Base-by-base conservation (phyloP, 148 eudicot species). In the Agrostemma githago region DNA sequence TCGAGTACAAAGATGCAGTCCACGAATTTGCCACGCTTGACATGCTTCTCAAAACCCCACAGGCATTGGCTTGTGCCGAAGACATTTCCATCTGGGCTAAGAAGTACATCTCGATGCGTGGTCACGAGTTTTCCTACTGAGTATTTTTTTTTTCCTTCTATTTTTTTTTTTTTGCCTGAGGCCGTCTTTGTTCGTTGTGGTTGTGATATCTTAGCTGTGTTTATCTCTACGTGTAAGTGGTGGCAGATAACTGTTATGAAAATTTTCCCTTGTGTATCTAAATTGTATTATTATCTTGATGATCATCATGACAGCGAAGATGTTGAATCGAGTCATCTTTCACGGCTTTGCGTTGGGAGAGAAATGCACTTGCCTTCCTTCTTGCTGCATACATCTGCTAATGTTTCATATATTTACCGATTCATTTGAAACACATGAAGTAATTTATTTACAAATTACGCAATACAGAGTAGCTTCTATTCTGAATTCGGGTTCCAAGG, bases 11-110 rank as follows among this genome's bases (percentile, higher is more conserved):
- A 77, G 98, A 94, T 51, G 95, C 97, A 0, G 98, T 94, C 72
- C 97, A 94, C 77, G 98, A 89, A 80, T 94, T 94, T 79, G 98
- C 98, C 3, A 94, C 97, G 21, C 96, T 94, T 43, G 97, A 91
- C 51, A 86, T 91, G 96, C 96, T 94, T 54, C 82, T 94, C n/a
- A 91, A 86, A 86, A 91, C 93, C 16, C 93, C 98, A 58, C 97
- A 91, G 74, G 98, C 98, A 40, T 90, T 87, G 82, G 98, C 96
- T 2, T 94, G 98, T 79, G 89, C 96, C 0, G 98, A 94, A 80
- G 98, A 94, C 77, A 88, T 94, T 72, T 86, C 98, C 42, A 94
- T 94, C 65, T 94, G 98, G 98, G 98, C 88, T 42, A 94, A 94
- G 85, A 94, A 94, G 74, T 80, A 89, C 74, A 94, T 94, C 21